A percentile compares a stretch with the other conserved stretches of the same genome.
Conservation (phyloP, 225 moss, liverwort and hornwort genomes). For the Sphagnum contortum region DNA sequence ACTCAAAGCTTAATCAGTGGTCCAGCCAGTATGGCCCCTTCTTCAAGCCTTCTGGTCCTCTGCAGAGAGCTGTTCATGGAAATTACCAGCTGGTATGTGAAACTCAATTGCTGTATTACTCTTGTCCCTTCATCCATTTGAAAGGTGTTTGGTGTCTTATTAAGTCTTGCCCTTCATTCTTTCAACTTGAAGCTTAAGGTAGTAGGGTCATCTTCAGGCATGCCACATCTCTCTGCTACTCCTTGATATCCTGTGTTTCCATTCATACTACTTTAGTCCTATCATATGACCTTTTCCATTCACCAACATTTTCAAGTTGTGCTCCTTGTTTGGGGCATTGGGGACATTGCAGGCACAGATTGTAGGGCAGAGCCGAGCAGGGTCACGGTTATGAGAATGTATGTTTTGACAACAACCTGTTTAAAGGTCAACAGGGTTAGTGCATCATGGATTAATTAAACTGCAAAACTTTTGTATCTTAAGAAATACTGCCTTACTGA, state of each 20-base stretch:
- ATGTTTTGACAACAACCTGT: no score
- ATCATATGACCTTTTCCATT: background rate
- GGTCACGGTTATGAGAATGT: constrained; percentile 26
- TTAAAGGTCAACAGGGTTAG: no score
- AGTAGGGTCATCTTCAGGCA: background rate
- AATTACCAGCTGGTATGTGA: constrained; percentile 37
- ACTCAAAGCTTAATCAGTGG: constrained; percentile 60
- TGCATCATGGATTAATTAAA: no score
- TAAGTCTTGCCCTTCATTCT: background rate
- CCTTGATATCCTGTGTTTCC: background rate
- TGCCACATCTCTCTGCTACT: background rate
- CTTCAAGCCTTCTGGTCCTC: constrained; percentile 53
- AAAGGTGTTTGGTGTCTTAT: background rate
- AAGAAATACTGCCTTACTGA: no score
- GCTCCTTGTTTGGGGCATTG: background rate
- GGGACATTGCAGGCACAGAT: constrained; percentile 35
- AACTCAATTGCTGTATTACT: background rate
- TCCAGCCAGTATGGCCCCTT: constrained; percentile 34
- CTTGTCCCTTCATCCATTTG: background rate
- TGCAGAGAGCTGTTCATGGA: constrained; percentile 46
- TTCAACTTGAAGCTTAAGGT: no score
- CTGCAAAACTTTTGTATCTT: no score
- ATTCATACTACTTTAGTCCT: background rate
- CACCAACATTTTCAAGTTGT: background rate
- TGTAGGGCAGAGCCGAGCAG: constrained; percentile 16